Conservation (phyloP, 331 rosid genomes). For the Spiraea crenata region DNA sequence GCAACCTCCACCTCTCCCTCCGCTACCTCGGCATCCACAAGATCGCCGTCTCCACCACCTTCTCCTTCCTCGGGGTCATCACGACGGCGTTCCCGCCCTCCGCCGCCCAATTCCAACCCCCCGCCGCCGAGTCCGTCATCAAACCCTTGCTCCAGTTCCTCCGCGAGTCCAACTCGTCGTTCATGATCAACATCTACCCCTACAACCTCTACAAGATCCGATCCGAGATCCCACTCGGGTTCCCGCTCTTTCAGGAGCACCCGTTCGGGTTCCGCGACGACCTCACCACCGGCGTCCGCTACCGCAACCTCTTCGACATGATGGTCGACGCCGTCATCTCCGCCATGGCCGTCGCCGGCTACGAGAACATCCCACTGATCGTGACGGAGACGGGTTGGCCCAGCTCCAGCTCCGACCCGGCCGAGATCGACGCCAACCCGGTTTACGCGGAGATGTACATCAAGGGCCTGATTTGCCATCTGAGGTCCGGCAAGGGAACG, state of each 20-base stretch:
- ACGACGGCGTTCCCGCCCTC: slow-evolving; percentile 77
- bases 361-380: slow-evolving; percentile 53
- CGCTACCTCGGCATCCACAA: slow-evolving; percentile 63
- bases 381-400: slow-evolving; percentile 98
- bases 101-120: slow-evolving; percentile 55
- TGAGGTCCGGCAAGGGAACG: slow-evolving; percentile 66
- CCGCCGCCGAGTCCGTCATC: slow-evolving; percentile 32
- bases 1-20: slow-evolving; percentile 64
- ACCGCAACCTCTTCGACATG: slow-evolving; percentile 74
- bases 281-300: slow-evolving; percentile 67
- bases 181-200: slow-evolving; percentile 78
- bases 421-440: slow-evolving; percentile 64
- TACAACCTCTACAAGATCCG: slow-evolving; percentile 68
- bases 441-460: slow-evolving; percentile 78
- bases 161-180: slow-evolving; percentile 68
- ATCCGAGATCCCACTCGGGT: slow-evolving; percentile 67
- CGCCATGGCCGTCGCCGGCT: slow-evolving; percentile 70
- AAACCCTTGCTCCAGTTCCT: slow-evolving; percentile 67
- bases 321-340: slow-evolving; percentile 73
- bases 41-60: slow-evolving; percentile 71
- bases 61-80: slow-evolving; percentile 55
- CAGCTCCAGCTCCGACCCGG: slow-evolving; percentile 36
- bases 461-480: slow-evolving; percentile 56
- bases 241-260: slow-evolving; percentile 67
- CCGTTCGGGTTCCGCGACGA: slow-evolving; percentile 84